A percentile compares a stretch with the other conserved stretches of the same genome.
phyloP scores from a whole-genome alignment of 1,284 basidiomycete genomes.

The Malassezia equina region DNA sequence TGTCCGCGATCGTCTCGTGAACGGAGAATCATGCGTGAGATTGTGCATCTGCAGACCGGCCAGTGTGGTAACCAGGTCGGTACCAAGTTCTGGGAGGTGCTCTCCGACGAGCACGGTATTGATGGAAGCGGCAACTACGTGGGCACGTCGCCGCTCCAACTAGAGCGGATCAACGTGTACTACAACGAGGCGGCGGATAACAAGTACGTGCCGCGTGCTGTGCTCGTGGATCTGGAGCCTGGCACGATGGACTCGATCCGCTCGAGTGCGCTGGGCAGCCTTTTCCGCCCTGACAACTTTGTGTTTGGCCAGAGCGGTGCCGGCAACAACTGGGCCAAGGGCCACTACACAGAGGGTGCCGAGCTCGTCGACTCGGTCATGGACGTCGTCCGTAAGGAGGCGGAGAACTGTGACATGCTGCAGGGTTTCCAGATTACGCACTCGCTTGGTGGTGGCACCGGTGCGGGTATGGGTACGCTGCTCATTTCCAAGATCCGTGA shows the following conservation, averaged over 20 bases:
- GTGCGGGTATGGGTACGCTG: constrained; percentile 58
- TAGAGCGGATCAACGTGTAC: constrained; percentile 69
- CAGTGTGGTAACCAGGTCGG: constrained; percentile 49
- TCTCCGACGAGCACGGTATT: constrained; percentile 95
- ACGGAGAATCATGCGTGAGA: constrained; percentile 16
- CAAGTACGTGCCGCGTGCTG: constrained; percentile 88
- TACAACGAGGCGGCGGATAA: constrained; percentile 48
- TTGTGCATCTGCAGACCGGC: constrained; percentile 47
- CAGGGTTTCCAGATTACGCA: constrained; percentile 58
- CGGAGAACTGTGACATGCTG: constrained; percentile 55
- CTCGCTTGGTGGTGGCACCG: constrained; percentile 58
- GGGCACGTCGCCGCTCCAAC: constrained; percentile 82
- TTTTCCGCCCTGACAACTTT: constrained; percentile 58
- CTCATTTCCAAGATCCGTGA: constrained; percentile 58
- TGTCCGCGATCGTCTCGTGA: constrained; percentile 1
- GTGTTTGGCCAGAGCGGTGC: constrained; percentile 57
- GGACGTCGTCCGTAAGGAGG: constrained; percentile 57
- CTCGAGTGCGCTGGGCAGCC: constrained; percentile 54
- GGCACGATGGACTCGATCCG: constrained; percentile 93
- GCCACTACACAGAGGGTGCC: constrained; percentile 51
- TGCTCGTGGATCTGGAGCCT: constrained; percentile 71
- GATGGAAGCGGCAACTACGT: constrained; percentile 79
- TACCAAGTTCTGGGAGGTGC: constrained; percentile 96
- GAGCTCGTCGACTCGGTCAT: constrained; percentile 56
- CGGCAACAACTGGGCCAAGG: constrained; percentile 57